Percentiles rank a stretch among this genome's conserved stretches.
These are phyloP conservation scores for Backusella tarrabulga DNA, from an alignment of 192 early-diverging fungal species.

Conservation along the genomic window DNA sequence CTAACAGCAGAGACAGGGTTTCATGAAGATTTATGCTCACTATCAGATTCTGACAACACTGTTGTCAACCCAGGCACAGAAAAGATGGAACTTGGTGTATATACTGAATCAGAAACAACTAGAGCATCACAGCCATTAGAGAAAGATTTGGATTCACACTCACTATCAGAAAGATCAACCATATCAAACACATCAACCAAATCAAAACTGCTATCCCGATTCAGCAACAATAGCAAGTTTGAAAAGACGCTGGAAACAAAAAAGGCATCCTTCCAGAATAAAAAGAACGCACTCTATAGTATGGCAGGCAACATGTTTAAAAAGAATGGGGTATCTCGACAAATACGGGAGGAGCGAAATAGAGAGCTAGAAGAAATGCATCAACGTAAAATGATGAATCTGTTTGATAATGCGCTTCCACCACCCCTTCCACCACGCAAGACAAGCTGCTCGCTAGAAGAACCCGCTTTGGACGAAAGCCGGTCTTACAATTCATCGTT, in stretches of 20 bases:
- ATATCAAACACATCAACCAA: not conserved
- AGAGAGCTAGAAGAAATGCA: conserved; percentile 5
- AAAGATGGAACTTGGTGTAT: not conserved
- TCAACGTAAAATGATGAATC: conserved; percentile 4
- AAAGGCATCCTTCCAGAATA: not conserved
- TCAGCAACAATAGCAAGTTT: not conserved
- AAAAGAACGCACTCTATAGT: not conserved
- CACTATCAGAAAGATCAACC: not conserved
- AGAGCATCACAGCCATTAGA: not conserved
- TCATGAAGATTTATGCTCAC: not conserved
- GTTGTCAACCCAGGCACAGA: not conserved
- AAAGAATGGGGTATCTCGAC: not conserved
- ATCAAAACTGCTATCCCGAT: not conserved
- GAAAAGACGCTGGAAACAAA: not conserved
- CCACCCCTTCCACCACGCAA: conserved; percentile 1
- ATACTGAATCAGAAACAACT: not conserved
- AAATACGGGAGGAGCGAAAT: not conserved
- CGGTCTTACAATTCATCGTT: not conserved
- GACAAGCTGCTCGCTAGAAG: not conserved
- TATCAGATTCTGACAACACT: not conserved
- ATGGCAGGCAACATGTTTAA: conserved; percentile 13
- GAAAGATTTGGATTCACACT: not conserved
- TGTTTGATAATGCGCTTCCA: not conserved
- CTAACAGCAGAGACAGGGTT: not conserved
- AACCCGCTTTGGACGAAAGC: not conserved